phyloP scores from a whole-genome alignment of 75 land plant species.

The Pseudotsuga menziesii region DNA sequence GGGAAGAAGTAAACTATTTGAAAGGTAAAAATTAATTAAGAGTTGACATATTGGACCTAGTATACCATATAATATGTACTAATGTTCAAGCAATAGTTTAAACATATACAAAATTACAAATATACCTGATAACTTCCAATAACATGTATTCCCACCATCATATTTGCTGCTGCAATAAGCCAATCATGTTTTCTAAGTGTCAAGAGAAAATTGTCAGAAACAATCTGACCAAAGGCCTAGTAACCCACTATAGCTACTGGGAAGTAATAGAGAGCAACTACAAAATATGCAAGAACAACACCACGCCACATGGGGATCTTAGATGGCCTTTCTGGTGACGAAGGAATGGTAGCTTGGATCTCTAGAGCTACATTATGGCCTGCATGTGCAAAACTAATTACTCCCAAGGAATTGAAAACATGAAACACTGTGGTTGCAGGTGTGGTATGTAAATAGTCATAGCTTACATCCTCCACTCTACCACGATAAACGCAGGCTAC shows the following conservation, averaged over 20 bases:
- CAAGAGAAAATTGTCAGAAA: too few relatives aligned
- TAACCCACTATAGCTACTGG: too few relatives aligned
- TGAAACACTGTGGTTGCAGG: conserved; percentile 39
- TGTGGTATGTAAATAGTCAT: conserved; percentile 30
- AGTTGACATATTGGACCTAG: too few relatives aligned
- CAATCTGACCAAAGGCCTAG: too few relatives aligned
- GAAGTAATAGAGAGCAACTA: too few relatives aligned
- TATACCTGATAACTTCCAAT: conserved; percentile 78
- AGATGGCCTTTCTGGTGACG: conserved; percentile 74
- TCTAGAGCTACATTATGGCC: conserved; percentile 85
- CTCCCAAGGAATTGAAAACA: conserved; percentile 71
- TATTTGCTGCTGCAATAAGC: too few relatives aligned
- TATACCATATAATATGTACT: too few relatives aligned
- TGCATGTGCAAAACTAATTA: conserved; percentile 78
- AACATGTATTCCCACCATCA: too few relatives aligned
- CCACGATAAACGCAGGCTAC: conserved; percentile 37
- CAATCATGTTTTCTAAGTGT: too few relatives aligned
- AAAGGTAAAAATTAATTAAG: too few relatives aligned
- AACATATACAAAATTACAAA: background rate
- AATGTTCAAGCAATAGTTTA: too few relatives aligned
- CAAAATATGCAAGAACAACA: conserved; percentile 58
- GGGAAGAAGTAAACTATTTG: too few relatives aligned
- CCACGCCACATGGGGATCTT: conserved; percentile 88
- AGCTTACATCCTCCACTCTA: conserved; percentile 33
- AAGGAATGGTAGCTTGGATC: conserved; percentile 90